Conservation (phyloP, 371 early-diverging fungal genomes). For the Cokeromyces recurvatus region DNA sequence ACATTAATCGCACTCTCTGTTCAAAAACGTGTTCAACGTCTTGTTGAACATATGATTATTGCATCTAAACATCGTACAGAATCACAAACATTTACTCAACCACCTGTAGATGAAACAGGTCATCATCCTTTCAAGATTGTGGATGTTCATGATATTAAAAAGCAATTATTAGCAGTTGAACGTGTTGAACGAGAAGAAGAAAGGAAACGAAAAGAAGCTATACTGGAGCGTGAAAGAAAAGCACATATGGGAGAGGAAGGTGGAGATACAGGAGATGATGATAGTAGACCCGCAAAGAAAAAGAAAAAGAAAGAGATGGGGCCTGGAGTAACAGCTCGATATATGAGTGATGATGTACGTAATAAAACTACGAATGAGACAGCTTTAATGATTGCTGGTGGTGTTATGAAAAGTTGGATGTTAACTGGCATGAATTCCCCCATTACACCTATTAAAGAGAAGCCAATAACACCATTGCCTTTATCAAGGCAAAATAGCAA, state of each 20-base stretch:
- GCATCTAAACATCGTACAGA: constrained; percentile 72
- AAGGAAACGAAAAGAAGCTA: constrained; percentile 47
- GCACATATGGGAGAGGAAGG: constrained; percentile 47
- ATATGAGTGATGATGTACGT: constrained; percentile 64
- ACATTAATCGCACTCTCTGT: constrained; percentile 67
- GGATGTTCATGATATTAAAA: constrained; percentile 63
- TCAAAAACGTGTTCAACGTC: constrained; percentile 58
- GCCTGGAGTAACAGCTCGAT: constrained; percentile 53
- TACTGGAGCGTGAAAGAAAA: constrained; percentile 46
- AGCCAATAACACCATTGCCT: not conserved
- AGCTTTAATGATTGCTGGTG: constrained; percentile 70
- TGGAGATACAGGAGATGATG: constrained; percentile 36
- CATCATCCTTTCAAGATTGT: constrained; percentile 66
- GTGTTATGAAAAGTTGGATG: constrained; percentile 74
- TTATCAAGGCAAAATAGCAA: constrained; percentile 6
- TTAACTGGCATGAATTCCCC: constrained; percentile 38
- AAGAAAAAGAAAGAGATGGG: constrained; percentile 58
- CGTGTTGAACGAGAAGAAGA: constrained; percentile 71
- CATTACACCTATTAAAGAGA: constrained; percentile 3
- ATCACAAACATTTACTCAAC: constrained; percentile 63
- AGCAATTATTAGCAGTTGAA: constrained; percentile 68
- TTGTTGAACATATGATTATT: constrained; percentile 61
- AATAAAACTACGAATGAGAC: constrained; percentile 72
- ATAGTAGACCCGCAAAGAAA: constrained; percentile 40
- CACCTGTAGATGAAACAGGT: constrained; percentile 52